Evolutionary conservation across 306 rosid genomes (phyloP).

Genomic region (Benincasa hispida): DNA sequence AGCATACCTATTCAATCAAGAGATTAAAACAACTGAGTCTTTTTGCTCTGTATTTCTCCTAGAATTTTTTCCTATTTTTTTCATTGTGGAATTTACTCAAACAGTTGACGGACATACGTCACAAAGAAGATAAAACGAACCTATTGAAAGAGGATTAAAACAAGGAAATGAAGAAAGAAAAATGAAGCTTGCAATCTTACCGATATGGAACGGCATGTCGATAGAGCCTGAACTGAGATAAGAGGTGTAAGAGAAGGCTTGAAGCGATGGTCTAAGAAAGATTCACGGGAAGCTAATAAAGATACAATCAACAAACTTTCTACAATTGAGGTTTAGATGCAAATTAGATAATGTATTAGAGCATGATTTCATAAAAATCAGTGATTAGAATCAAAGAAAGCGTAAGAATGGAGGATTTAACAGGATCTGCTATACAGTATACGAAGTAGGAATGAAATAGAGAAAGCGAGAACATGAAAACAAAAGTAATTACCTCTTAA

Average conservation of each 20-base stretch:
- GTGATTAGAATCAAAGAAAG: too few species aligned
- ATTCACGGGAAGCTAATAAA: too few species aligned
- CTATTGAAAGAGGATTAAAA: neutral
- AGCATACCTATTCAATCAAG: neutral
- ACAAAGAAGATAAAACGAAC: neutral
- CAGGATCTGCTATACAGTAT: too few species aligned
- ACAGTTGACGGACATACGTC: neutral
- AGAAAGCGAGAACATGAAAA: too few species aligned
- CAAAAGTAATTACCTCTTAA: too few species aligned
- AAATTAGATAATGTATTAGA: too few species aligned
- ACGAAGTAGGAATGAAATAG: too few species aligned
- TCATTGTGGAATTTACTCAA: neutral
- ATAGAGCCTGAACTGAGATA: neutral
- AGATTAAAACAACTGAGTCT: neutral
- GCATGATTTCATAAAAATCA: too few species aligned
- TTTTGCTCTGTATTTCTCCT: neutral
- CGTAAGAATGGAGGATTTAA: too few species aligned
- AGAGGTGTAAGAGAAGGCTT: neutral
- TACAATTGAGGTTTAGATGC: too few species aligned
- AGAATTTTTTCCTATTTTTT: neutral
- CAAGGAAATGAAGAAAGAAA: neutral
- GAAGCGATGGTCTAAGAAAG: too few species aligned
- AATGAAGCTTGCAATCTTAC: neutral
- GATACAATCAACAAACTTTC: too few species aligned
- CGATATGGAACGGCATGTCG: neutral